phyloP scores from a whole-genome alignment of 805 yeast genomes.

The Saccharomycopsis sp. region DNA sequence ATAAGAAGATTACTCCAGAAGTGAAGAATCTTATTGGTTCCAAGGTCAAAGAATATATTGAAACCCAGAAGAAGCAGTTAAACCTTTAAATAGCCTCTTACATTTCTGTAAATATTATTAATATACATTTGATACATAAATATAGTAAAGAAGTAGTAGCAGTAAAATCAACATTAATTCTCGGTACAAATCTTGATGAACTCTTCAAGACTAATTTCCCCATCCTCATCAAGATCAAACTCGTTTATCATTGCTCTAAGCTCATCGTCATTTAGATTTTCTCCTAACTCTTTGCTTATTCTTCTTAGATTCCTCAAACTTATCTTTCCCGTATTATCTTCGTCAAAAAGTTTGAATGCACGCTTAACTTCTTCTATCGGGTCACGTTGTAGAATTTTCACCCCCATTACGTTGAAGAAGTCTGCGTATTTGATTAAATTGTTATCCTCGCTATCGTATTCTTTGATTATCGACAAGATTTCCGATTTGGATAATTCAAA shows the following conservation, averaged over 20 bases:
- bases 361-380: conserved; percentile 88
- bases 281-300: conserved; percentile 90
- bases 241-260: conserved; percentile 95
- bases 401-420: conserved; percentile 74
- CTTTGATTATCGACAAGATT: conserved; percentile 68
- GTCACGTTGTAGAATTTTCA: conserved; percentile 77
- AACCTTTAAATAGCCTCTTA: not conserved
- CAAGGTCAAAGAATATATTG: conserved; percentile 31
- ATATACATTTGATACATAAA: not conserved
- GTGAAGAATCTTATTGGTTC: conserved; percentile 49
- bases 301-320: conserved; percentile 74
- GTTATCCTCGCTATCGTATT: conserved; percentile 72
- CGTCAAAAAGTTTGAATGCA: conserved; percentile 86
- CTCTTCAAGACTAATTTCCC: conserved; percentile 87
- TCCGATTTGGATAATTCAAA: conserved; percentile 75
- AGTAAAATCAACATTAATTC: conserved; percentile 28
- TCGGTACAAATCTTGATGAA: conserved; percentile 86
- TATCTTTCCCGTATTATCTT: conserved; percentile 81
- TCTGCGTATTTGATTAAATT: conserved; percentile 73
- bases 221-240: conserved; percentile 93
- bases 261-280: conserved; percentile 86
- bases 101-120: not conserved
- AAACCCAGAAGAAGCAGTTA: conserved; percentile 20
- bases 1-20: conserved; percentile 41
- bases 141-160: too few species aligned